A percentile compares a stretch with the other conserved stretches of the same genome.
Evolutionary conservation across 805 yeast species (phyloP).

Genomic region (Scheffersomyces ergatensis): DNA sequence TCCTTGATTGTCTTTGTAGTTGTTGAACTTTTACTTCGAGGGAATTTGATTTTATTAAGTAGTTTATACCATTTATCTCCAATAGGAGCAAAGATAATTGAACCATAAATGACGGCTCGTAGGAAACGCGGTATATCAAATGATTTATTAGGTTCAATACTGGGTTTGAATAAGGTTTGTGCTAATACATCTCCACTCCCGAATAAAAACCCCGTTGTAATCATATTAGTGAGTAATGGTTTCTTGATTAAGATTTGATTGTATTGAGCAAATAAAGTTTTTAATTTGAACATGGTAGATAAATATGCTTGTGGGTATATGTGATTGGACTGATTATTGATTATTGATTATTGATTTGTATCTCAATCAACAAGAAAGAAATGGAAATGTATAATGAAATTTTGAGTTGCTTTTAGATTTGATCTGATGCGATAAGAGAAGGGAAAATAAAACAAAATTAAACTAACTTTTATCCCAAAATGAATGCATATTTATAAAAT

Average conservation of each 20-base stretch:
- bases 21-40: slow-evolving; percentile 11
- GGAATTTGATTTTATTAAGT: slow-evolving; percentile 42
- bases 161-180: slow-evolving; percentile 48
- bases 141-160: slow-evolving; percentile 3
- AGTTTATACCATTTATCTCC: slow-evolving; percentile 70
- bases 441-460: too few species aligned
- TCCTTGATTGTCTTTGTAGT: background rate
- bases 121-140: slow-evolving; percentile 57
- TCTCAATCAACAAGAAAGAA: too few species aligned
- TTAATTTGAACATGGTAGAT: too few species aligned
- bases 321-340: too few species aligned
- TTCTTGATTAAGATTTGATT: slow-evolving; percentile 24
- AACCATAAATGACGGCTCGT: slow-evolving; percentile 70
- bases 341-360: too few species aligned
- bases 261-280: too few species aligned
- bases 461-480: too few species aligned
- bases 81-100: slow-evolving; percentile 70
- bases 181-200: slow-evolving; percentile 78
- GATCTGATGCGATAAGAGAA: too few species aligned
- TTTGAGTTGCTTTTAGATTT: too few species aligned
- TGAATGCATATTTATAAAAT: too few species aligned
- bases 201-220: slow-evolving; percentile 55
- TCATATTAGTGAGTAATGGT: slow-evolving; percentile 45
- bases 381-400: too few species aligned
- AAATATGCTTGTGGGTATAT: too few species aligned